phyloP scores from a whole-genome alignment of 305 asterid species.

The Nicotiana rustica region DNA sequence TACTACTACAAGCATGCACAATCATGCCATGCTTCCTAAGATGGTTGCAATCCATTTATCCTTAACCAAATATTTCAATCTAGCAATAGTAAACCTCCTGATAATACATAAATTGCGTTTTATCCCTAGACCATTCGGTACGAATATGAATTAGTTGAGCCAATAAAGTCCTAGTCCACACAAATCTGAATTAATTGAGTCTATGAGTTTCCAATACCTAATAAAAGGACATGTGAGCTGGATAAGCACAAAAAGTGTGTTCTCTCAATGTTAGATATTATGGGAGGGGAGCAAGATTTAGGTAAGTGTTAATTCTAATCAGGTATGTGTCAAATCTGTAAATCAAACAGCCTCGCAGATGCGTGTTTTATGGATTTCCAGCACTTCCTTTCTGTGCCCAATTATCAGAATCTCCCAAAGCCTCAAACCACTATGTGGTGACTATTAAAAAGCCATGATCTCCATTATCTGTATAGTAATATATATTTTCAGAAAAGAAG shows the following conservation, averaged over 20 bases:
- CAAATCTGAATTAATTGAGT: too few relatives aligned
- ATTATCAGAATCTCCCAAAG: background rate
- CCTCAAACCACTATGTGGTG: background rate
- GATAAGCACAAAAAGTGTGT: background rate
- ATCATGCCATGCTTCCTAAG: too few relatives aligned
- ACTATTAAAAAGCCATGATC: background rate
- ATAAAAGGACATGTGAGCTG: background rate
- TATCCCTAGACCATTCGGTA: too few relatives aligned
- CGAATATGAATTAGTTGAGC: too few relatives aligned
- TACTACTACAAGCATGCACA: too few relatives aligned
- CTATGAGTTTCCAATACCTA: background rate
- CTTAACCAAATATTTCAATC: too few relatives aligned
- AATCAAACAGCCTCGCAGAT: background rate
- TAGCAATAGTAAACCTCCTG: too few relatives aligned
- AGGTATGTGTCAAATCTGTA: slow-evolving; percentile 10
- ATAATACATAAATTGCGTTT: too few relatives aligned
- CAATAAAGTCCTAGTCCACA: too few relatives aligned
- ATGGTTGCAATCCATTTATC: too few relatives aligned
- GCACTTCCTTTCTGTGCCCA: background rate
- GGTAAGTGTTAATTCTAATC: slow-evolving; percentile 25
- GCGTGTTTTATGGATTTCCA: background rate
- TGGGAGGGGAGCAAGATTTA: background rate
- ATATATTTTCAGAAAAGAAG: background rate
- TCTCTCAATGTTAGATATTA: background rate
- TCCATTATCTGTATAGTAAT: slow-evolving; percentile 4